phyloP scores from a whole-genome alignment of 2,329 filamentous ascomycete species.

The Diaporthe sp. region DNA sequence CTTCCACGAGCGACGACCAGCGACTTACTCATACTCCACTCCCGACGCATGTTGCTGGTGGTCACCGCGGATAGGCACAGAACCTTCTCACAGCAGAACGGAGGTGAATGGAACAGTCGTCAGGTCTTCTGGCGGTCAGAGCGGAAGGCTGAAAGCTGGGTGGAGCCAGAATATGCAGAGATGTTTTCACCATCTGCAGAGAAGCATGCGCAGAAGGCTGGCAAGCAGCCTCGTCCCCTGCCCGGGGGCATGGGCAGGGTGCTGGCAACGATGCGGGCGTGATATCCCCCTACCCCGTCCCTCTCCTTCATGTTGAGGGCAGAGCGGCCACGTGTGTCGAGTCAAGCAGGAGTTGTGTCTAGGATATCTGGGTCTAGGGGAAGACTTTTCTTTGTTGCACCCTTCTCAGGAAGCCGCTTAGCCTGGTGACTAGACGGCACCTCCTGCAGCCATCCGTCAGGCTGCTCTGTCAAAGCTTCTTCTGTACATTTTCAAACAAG shows the following conservation, averaged over 20 bases:
- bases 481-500: slow-evolving; percentile 55
- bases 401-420: slow-evolving; percentile 54
- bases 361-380: slow-evolving; percentile 52
- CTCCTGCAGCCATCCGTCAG: slow-evolving; percentile 63
- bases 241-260: slow-evolving; percentile 17
- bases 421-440: slow-evolving; percentile 57
- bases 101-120: slow-evolving; percentile 40
- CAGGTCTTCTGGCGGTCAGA: slow-evolving; percentile 44
- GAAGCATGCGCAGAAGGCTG: slow-evolving; percentile 41
- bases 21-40: slow-evolving; percentile 15
- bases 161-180: slow-evolving; percentile 34
- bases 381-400: slow-evolving; percentile 62
- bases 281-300: slow-evolving; percentile 22
- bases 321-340: slow-evolving; percentile 67
- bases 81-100: slow-evolving; percentile 49
- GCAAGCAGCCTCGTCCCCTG: slow-evolving; percentile 35
- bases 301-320: slow-evolving; percentile 44
- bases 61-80: slow-evolving; percentile 53
- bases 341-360: slow-evolving; percentile 60
- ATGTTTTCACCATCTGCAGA: slow-evolving; percentile 40
- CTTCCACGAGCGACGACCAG: slow-evolving; percentile 44
- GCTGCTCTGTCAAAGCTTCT: slow-evolving; percentile 57
- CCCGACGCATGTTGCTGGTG: slow-evolving; percentile 42
- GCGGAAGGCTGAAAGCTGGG: slow-evolving; percentile 37
- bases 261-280: slow-evolving; percentile 29